A percentile compares a stretch with the other conserved stretches of the same genome.
phyloP scores from a whole-genome alignment of 306 rosid species.

The Glycine latifolia region DNA sequence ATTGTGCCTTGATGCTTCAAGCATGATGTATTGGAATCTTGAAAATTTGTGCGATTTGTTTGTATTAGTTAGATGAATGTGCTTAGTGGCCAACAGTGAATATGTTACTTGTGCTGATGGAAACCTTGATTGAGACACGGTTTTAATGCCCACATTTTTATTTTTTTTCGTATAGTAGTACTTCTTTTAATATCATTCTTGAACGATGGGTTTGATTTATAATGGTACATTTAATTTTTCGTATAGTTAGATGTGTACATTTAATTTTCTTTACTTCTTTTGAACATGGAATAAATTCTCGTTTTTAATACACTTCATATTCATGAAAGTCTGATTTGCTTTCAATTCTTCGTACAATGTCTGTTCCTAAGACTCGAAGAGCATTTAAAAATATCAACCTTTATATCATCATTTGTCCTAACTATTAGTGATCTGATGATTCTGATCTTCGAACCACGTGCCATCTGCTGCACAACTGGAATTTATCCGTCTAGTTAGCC shows the following conservation, averaged over 20 bases:
- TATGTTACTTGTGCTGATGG: slow-evolving; percentile 67
- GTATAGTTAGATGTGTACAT: slow-evolving; percentile 26
- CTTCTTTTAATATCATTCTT: slow-evolving; percentile 33
- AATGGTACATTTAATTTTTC: slow-evolving; percentile 34
- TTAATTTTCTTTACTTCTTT: slow-evolving; percentile 49
- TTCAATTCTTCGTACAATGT: slow-evolving; percentile 51
- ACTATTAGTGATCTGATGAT: slow-evolving; percentile 36
- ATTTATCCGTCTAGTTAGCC: slow-evolving; percentile 41
- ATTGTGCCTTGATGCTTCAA: slow-evolving; percentile 64
- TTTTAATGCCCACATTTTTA: background rate
- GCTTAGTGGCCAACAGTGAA: slow-evolving; percentile 83
- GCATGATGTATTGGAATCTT: slow-evolving; percentile 64
- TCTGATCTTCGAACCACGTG: slow-evolving; percentile 43
- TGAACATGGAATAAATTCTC: slow-evolving; percentile 68
- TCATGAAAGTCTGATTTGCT: slow-evolving; percentile 57
- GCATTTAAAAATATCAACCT: slow-evolving; percentile 51
- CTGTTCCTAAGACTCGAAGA: slow-evolving; percentile 40
- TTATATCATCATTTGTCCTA: slow-evolving; percentile 50
- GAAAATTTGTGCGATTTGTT: slow-evolving; percentile 56
- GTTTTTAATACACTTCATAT: slow-evolving; percentile 58
- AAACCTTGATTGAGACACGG: slow-evolving; percentile 71
- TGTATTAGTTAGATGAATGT: slow-evolving; percentile 60
- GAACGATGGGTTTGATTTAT: slow-evolving; percentile 51
- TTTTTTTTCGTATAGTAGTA: slow-evolving; percentile 2
- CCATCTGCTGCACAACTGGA: slow-evolving; percentile 35